These are phyloP conservation scores for Taiwanofungus camphoratus DNA, from an alignment of 1,284 basidiomycete species.

Conservation along the genomic window DNA sequence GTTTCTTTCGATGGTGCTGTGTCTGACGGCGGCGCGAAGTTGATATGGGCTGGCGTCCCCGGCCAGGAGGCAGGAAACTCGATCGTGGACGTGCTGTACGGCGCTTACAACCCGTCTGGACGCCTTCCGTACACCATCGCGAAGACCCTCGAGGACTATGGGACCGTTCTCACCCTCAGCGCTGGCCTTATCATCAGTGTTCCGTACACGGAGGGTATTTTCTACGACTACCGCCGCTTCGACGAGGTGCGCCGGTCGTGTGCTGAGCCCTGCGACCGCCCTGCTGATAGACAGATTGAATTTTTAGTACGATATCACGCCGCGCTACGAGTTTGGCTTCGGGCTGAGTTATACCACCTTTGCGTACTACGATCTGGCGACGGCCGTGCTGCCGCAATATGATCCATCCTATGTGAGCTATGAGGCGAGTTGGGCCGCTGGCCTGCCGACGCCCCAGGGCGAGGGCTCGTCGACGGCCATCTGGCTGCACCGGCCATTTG, in stretches of 20 bases:
- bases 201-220: slow-evolving; percentile 55
- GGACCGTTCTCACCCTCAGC: slow-evolving; percentile 42
- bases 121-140: slow-evolving; percentile 78
- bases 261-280: too few species aligned
- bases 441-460: slow-evolving; percentile 39
- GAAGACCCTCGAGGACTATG: slow-evolving; percentile 58
- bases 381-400: slow-evolving; percentile 33
- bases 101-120: slow-evolving; percentile 47
- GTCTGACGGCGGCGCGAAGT: slow-evolving; percentile 21
- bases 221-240: slow-evolving; percentile 33
- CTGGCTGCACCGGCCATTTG: slow-evolving; percentile 63
- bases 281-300: too few species aligned
- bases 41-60: slow-evolving; percentile 28
- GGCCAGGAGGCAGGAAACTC: slow-evolving; percentile 53
- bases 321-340: slow-evolving; percentile 76
- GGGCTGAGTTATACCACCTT: slow-evolving; percentile 84
- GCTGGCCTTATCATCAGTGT: slow-evolving; percentile 38
- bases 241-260: not conserved
- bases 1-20: not conserved
- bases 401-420: slow-evolving; percentile 31
- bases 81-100: slow-evolving; percentile 44
- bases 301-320: slow-evolving; percentile 47
- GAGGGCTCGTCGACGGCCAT: slow-evolving; percentile 50
- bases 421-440: slow-evolving; percentile 49
- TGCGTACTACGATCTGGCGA: slow-evolving; percentile 50